phyloP scores from a whole-genome alignment of 768 basidiomycete species.

The Boletus rex-veris region DNA sequence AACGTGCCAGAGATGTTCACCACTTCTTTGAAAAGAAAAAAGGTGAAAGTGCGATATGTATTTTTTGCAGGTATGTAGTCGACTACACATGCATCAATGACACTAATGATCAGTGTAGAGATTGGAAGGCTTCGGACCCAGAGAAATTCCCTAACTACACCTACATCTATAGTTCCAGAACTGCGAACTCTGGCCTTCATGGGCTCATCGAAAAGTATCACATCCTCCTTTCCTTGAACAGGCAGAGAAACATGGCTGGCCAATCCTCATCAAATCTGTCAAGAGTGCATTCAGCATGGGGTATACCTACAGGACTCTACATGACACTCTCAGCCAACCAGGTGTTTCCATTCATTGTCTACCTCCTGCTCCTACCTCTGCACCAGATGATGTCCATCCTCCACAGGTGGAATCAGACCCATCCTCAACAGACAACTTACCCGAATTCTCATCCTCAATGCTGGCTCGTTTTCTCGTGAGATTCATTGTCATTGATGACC shows the following conservation, averaged over 20 bases:
- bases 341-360: neutral
- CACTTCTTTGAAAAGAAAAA: neutral
- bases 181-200: neutral
- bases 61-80: neutral
- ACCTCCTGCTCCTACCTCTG: neutral
- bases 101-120: neutral
- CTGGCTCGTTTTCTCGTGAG: too few relatives aligned
- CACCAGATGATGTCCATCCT: neutral
- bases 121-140: neutral
- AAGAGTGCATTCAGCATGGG: neutral
- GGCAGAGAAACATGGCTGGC: neutral
- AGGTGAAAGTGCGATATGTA: neutral
- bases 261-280: neutral
- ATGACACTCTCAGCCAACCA: neutral
- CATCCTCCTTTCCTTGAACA: neutral
- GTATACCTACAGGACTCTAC: neutral
- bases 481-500: too few relatives aligned
- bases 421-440: neutral
- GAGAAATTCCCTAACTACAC: neutral
- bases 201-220: neutral
- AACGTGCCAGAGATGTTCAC: neutral
- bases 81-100: neutral
- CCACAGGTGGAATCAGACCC: too few relatives aligned
- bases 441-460: neutral
- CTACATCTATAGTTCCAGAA: neutral